Evolutionary conservation across 2,329 filamentous ascomycete genomes (phyloP), one percentile per base, ranked within the genome.

Genomic region (Seiridium unicorne): DNA sequence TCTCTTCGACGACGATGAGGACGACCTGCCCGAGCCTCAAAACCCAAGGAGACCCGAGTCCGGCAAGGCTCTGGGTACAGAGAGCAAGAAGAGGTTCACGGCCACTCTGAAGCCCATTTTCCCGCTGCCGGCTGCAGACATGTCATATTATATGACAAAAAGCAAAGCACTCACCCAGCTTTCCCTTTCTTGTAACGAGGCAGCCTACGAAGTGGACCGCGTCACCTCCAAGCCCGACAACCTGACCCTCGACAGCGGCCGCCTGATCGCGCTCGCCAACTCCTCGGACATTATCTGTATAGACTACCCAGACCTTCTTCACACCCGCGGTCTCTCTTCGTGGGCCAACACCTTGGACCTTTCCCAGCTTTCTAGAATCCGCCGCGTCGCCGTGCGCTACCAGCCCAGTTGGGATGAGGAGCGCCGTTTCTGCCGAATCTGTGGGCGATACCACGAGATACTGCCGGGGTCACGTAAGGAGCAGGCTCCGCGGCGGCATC

Each of bases 361-460:
- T 9, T 60, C 61, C 2, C 70, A 72, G 53, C 65, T 72, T 7
- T 60, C 64, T 36, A 69, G 70, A 26, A 70, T 81, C 46, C 73
- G 73, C 11, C 74, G 73, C 26, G 68, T 80, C 4, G 78, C 78
- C 4, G 65, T 81, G 9, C 76, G 74, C 8, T 81, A 77, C 62
- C 76, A 73, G 51, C 74, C 76, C 54, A 70, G 71, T 35, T 81
- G 79, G 79, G 70, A 75, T 49, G 68, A 71, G n/a, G 62, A 69
- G 31, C 64, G 62, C 10, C 62, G 62, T 31, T 62, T 71, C 9
- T 80, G 77, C 61, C 53, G 55, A 31, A 60, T 65, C 2, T 80
- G 78, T 44, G 73, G 75, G 7, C 68, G 68, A 6, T 60, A 68
- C 2, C 73, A 76, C 57, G 63, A 65, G 6, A n/a, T 36, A 35